These are phyloP conservation scores for Sextonia rubra DNA, from an alignment of 164 flowering plant species.

Conservation along the genomic window DNA sequence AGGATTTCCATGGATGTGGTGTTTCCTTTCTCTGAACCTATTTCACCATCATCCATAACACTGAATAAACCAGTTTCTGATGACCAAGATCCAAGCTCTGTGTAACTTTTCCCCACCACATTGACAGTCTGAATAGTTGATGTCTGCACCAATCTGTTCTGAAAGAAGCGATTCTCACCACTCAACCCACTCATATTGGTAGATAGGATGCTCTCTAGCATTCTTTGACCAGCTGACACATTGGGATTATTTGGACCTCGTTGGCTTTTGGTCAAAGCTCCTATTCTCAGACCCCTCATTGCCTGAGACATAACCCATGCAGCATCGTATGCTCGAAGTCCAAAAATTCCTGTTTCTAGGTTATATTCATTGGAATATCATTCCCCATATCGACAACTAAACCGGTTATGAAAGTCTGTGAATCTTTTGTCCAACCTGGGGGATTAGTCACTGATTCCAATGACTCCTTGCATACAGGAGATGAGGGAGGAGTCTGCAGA, in stretches of 20 bases:
- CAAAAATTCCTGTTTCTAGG: conserved; percentile 17
- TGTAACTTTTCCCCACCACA: conserved; percentile 22
- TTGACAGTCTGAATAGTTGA: conserved; percentile 11
- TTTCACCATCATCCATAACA: too few species aligned
- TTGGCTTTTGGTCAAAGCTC: not conserved
- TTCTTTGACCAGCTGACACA: not conserved
- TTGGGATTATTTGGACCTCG: too few species aligned
- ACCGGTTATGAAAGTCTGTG: conserved; percentile 7
- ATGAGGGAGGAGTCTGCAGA: too few species aligned
- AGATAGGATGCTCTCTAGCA: conserved; percentile 4
- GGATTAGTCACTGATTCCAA: conserved; percentile 5
- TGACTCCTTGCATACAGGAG: too few species aligned
- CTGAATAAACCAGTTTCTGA: too few species aligned
- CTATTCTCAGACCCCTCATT: not conserved
- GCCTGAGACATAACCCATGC: conserved; percentile 7
- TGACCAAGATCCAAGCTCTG: conserved; percentile 21
- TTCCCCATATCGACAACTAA: conserved; percentile 6
- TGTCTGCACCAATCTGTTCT: conserved; percentile 1
- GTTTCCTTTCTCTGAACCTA: too few species aligned
- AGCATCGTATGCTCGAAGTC: conserved; percentile 23
- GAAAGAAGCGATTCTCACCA: conserved; percentile 16
- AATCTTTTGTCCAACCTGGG: not conserved
- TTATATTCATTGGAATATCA: conserved; percentile 18
- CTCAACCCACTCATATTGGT: conserved; percentile 23
- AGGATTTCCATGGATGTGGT: too few species aligned